A percentile compares a stretch with the other conserved stretches of the same genome.
Conservation (phyloP, 2,329 filamentous ascomycete genomes). For the Macrophomina tecta region DNA sequence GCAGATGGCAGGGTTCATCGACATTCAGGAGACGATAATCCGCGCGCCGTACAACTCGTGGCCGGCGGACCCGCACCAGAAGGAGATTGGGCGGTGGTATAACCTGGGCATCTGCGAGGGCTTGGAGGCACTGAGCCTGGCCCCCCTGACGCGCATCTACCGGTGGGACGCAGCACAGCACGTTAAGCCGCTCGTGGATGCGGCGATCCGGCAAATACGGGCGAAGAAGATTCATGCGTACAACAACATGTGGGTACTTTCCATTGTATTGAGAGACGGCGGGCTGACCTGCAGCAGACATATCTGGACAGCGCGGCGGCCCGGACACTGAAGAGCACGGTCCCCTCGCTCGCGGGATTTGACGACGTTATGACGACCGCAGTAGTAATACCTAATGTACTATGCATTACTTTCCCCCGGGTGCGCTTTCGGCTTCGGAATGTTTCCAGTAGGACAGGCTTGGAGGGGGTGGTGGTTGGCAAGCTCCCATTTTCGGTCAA, state of each 20-base stretch:
- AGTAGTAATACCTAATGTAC: constrained; percentile 30
- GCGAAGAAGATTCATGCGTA: constrained; percentile 72
- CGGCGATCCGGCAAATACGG: constrained; percentile 72
- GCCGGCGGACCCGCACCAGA: constrained; percentile 67
- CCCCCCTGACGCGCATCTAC: constrained; percentile 71
- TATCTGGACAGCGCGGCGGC: constrained; percentile 55
- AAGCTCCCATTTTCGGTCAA: constrained; percentile 25
- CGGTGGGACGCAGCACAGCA: constrained; percentile 64
- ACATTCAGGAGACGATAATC: constrained; percentile 74
- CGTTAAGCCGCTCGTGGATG: constrained; percentile 66
- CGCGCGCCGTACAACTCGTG: constrained; percentile 77
- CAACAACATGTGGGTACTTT: constrained; percentile 73
- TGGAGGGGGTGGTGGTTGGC: constrained; percentile 23
- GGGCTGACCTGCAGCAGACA: constrained; percentile 42
- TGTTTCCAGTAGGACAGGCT: constrained; percentile 25
- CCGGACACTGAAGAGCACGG: constrained; percentile 43
- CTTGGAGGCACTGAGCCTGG: constrained; percentile 74
- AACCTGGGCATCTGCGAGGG: constrained; percentile 77
- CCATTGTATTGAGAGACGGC: constrained; percentile 29
- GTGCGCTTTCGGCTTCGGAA: constrained; percentile 28
- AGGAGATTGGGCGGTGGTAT: constrained; percentile 80
- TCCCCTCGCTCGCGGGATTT: neutral
- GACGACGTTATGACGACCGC: constrained; percentile 29
- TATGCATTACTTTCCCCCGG: constrained; percentile 26
- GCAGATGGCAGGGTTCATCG: constrained; percentile 75